Evolutionary conservation across 2,329 filamentous ascomycete genomes (phyloP), one percentile per base, ranked within the genome.

Genomic region (Chaetothyriales sp.): DNA sequence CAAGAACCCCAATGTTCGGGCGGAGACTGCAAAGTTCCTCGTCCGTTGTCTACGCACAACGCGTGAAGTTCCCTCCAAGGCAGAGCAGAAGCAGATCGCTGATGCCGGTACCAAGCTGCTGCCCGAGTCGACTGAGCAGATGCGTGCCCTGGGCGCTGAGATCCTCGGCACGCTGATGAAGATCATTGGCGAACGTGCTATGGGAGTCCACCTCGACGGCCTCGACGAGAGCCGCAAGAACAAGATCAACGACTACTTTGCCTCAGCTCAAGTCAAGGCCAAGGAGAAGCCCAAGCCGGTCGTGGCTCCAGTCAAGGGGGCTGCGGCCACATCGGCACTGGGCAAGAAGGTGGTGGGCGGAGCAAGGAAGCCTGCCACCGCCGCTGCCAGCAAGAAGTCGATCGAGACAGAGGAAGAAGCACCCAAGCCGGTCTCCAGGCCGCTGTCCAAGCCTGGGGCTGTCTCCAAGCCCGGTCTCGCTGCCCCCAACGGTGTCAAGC

Each of bases 1-100:
- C 75, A 98, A 98, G 69, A 98, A 98, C 64, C 92, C 92, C 0
- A 89, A 95, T 63, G 86, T 98, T 56, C 98, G 98, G 69, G 86
- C 95, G 60, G 89, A 93, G 54, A 93, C 87, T 0, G 83, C 94
- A 69, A 87, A 86, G 56, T 96, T 98, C 61, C 73, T 98, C n/a
- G 83, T 93, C 47, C 79, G 92, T 56, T 90, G 84, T 63, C 73
- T 98, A 45, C 83, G 84, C 58, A 87, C 80, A 0, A 95, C 90
- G 0, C 77, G 82, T 58, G 83, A 86, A 18, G 86, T 92, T 2
- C 93, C 93, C 1, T 77, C 78, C 56, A 92, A 93, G 58, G 74
- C 83, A 26, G 90, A 98, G 66, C 83, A 89, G 49, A 83, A 83
- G 52, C 77, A 79, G 6, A 87, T 96, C 49, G 86, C 88, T n/a